Conservation (phyloP, 768 basidiomycete species). For the Trichaptum fuscoviolaceum region DNA sequence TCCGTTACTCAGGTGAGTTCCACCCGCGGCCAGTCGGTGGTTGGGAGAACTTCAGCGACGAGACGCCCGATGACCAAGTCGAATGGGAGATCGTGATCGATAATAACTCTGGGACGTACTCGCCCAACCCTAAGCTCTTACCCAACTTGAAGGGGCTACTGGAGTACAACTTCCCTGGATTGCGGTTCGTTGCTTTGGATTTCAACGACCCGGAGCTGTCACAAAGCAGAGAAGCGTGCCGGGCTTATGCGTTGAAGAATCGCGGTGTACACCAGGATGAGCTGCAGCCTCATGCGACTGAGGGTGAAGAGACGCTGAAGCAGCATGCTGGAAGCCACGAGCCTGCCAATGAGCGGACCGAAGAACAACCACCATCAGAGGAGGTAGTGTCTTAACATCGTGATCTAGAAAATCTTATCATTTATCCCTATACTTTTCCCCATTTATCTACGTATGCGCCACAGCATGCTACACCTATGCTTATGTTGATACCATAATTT, state of each 20-base stretch:
- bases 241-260: constrained; percentile 55
- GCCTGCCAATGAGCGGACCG: constrained; percentile 11
- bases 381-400: background rate
- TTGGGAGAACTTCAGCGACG: constrained; percentile 59
- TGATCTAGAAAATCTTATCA: background rate
- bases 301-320: constrained; percentile 50
- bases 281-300: constrained; percentile 53
- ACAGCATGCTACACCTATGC: background rate
- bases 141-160: constrained; percentile 56
- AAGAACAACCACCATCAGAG: constrained; percentile 9
- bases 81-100: constrained; percentile 82
- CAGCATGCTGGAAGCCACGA: constrained; percentile 17
- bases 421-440: background rate
- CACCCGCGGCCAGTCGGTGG: constrained; percentile 68
- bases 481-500: background rate
- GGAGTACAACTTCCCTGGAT: constrained; percentile 69
- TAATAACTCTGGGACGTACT: constrained; percentile 83
- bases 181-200: constrained; percentile 50
- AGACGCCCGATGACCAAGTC: constrained; percentile 46
- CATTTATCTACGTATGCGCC: background rate
- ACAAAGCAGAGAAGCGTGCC: constrained; percentile 60
- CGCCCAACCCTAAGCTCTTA: constrained; percentile 61
- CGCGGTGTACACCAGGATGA: constrained; percentile 59
- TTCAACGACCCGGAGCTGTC: constrained; percentile 50
- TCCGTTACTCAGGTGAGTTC: constrained; percentile 76